A percentile compares a stretch with the other conserved stretches of the same genome.
These are phyloP conservation scores for Tulasnella sp. DNA, from an alignment of 768 basidiomycete species.

Conservation along the genomic window DNA sequence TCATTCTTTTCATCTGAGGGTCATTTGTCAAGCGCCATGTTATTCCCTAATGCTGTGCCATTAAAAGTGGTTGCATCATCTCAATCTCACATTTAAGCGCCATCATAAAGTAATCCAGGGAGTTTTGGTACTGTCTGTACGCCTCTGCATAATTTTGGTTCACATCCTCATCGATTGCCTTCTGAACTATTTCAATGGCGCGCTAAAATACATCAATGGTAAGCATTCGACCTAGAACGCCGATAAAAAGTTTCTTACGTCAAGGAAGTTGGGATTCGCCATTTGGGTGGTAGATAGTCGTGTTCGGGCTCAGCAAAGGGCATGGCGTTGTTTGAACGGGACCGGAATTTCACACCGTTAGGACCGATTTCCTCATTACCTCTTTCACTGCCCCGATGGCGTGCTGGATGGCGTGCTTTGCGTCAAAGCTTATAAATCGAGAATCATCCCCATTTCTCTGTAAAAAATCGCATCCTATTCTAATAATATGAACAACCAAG, in stretches of 20 bases:
- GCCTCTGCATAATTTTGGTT: conserved; percentile 91
- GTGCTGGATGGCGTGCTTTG: too few relatives aligned
- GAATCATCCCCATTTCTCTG: too few relatives aligned
- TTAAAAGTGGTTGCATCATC: neutral
- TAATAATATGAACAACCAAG: too few relatives aligned
- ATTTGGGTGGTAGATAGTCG: conserved; percentile 2
- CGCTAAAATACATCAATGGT: conserved; percentile 30
- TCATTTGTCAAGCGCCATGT: conserved; percentile 15
- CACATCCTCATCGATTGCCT: conserved; percentile 83
- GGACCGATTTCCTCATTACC: too few relatives aligned
- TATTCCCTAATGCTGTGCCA: neutral
- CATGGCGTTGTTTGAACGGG: too few relatives aligned
- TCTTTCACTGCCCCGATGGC: too few relatives aligned
- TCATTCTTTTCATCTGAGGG: conserved; percentile 90
- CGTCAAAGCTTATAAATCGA: too few relatives aligned
- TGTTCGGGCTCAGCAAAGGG: too few relatives aligned
- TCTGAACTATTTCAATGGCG: conserved; percentile 85
- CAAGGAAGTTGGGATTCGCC: conserved; percentile 16
- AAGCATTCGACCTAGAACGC: neutral
- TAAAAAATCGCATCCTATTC: too few relatives aligned
- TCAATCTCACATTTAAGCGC: conserved; percentile 68
- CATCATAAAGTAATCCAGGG: conserved; percentile 96
- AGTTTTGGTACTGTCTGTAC: conserved; percentile 88
- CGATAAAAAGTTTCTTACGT: conserved; percentile 1
- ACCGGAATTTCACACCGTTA: too few relatives aligned